phyloP scores from a whole-genome alignment of 2,329 filamentous ascomycete genomes.

The Colletotrichum gloeosporioides region DNA sequence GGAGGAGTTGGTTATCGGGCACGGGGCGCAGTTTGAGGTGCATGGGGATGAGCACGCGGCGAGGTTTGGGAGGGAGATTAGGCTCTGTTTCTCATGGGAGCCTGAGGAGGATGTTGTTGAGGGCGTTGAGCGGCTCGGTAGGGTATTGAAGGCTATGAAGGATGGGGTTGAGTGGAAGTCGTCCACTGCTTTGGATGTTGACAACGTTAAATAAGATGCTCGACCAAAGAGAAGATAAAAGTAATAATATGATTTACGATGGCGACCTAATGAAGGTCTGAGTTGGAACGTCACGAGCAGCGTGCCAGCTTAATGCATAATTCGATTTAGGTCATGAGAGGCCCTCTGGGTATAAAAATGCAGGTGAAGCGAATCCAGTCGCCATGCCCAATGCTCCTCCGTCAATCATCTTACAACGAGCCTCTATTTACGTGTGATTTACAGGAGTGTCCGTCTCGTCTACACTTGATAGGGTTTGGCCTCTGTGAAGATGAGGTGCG shows the following conservation, averaged over 20 bases:
- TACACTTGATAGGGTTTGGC: conserved; percentile 62
- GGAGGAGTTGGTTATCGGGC: conserved; percentile 71
- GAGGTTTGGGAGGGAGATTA: conserved; percentile 64
- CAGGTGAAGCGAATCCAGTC: conserved; percentile 2
- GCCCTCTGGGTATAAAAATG: conserved; percentile 13
- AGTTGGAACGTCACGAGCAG: background rate
- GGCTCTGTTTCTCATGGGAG: conserved; percentile 78
- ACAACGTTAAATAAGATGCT: conserved; percentile 6
- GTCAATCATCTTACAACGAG: background rate
- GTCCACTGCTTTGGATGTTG: background rate
- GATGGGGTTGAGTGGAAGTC: conserved; percentile 27
- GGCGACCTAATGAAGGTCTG: background rate
- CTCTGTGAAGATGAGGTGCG: conserved; percentile 79
- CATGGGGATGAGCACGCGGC: conserved; percentile 57
- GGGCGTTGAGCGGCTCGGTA: conserved; percentile 68
- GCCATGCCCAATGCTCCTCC: background rate
- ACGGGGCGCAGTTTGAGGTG: conserved; percentile 74
- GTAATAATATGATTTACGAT: background rate
- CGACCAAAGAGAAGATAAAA: background rate
- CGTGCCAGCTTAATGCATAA: background rate
- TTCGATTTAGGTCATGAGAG: background rate
- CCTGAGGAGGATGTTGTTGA: conserved; percentile 69
- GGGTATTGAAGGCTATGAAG: conserved; percentile 42
- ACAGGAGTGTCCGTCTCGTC: conserved; percentile 2
- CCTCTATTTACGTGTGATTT: background rate